Evolutionary conservation across 805 yeast species (phyloP).

Genomic region (Zygoascus bituminiphila): DNA sequence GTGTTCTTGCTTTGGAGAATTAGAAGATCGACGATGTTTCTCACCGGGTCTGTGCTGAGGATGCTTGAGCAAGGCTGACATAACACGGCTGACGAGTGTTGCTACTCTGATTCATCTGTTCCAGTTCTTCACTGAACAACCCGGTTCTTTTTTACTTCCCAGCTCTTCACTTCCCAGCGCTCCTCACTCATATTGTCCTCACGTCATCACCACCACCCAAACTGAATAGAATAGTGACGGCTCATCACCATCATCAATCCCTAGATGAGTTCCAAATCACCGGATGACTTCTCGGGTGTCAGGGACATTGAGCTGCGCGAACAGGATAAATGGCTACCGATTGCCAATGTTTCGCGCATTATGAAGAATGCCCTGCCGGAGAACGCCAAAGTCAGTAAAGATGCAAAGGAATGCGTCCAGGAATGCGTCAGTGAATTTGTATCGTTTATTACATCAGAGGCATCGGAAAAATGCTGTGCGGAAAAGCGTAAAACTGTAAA

Average conservation of each 20-base stretch:
- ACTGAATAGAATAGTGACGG: too few relatives aligned
- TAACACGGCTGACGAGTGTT: too few relatives aligned
- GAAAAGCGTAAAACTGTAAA: constrained; percentile 64
- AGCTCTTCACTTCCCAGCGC: too few relatives aligned
- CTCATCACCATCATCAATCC: neutral
- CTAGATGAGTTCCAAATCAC: constrained; percentile 8
- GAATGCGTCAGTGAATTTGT: constrained; percentile 64
- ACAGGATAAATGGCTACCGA: constrained; percentile 55
- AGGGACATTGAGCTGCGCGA: constrained; percentile 45
- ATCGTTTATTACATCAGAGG: constrained; percentile 58
- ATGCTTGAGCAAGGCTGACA: too few relatives aligned
- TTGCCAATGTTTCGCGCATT: constrained; percentile 58
- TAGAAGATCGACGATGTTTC: too few relatives aligned
- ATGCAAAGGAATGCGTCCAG: constrained; percentile 70
- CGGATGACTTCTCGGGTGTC: constrained; percentile 10
- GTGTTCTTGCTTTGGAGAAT: too few relatives aligned
- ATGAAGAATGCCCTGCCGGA: constrained; percentile 69
- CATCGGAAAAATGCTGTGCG: constrained; percentile 51
- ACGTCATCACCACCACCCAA: too few relatives aligned
- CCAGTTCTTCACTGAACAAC: too few relatives aligned
- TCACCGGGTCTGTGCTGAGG: too few relatives aligned
- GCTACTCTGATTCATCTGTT: too few relatives aligned
- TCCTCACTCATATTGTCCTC: too few relatives aligned
- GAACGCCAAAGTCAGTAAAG: constrained; percentile 70
- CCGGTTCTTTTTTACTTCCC: too few relatives aligned